Evolutionary conservation across 805 yeast species (phyloP).

Genomic region (Ogataea minuta): DNA sequence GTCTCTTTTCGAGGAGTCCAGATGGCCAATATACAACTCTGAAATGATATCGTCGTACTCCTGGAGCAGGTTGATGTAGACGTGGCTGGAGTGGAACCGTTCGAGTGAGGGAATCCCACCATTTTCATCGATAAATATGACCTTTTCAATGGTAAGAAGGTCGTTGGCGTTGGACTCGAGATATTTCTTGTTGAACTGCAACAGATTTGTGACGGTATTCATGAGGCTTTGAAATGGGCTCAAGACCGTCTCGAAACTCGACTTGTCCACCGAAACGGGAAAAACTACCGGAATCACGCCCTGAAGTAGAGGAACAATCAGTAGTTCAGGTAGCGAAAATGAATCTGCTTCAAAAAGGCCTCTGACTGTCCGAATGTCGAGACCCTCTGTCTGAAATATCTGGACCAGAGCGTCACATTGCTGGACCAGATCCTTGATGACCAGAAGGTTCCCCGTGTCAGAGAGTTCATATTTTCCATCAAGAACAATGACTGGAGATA

Average conservation of each 20-base stretch:
- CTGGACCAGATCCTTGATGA: slow-evolving; percentile 22
- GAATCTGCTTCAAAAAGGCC: slow-evolving; percentile 37
- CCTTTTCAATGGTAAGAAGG: slow-evolving; percentile 67
- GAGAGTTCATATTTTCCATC: slow-evolving; percentile 37
- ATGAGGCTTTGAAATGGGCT: slow-evolving; percentile 41
- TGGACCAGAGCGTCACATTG: slow-evolving; percentile 24
- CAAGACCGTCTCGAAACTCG: slow-evolving; percentile 32
- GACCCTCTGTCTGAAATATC: slow-evolving; percentile 18
- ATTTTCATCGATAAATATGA: slow-evolving; percentile 70
- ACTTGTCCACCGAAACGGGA: slow-evolving; percentile 48
- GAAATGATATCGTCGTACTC: slow-evolving; percentile 66
- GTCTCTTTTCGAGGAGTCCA: slow-evolving; percentile 43
- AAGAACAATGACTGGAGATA: slow-evolving; percentile 67
- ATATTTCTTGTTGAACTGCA: slow-evolving; percentile 22
- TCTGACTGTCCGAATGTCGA: slow-evolving; percentile 33
- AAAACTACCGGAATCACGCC: slow-evolving; percentile 60
- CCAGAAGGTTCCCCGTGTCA: slow-evolving; percentile 6
- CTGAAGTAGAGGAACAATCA: slow-evolving; percentile 42
- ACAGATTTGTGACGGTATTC: slow-evolving; percentile 37
- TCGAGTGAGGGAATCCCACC: slow-evolving; percentile 94
- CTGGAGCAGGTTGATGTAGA: slow-evolving; percentile 79
- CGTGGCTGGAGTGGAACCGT: slow-evolving; percentile 79
- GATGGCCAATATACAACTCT: slow-evolving; percentile 61
- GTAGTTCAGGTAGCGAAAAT: slow-evolving; percentile 35
- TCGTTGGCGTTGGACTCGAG: slow-evolving; percentile 24